Percentiles rank a stretch among this genome's conserved stretches.
These are phyloP conservation scores for Oryza rufipogon DNA, from an alignment of 176 grass and related monocot species.

Conservation along the genomic window DNA sequence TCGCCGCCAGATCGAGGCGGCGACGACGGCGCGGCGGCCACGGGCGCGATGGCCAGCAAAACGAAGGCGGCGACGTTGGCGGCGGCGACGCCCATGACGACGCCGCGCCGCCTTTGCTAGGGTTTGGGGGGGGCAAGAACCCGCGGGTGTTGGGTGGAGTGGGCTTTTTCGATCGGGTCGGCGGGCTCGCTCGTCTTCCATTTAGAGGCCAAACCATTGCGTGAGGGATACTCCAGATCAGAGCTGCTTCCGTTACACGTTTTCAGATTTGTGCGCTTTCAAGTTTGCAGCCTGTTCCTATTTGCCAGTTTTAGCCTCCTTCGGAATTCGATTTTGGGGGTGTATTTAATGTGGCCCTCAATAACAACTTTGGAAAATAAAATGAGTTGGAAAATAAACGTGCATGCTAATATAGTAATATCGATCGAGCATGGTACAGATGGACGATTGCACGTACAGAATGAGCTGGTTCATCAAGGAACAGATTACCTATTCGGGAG, in stretches of 20 bases:
- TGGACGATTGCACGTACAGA: background rate
- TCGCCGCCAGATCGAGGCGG: background rate
- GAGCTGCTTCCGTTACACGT: background rate
- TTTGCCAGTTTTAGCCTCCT: background rate
- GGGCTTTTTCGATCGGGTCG: slow-evolving; percentile 8
- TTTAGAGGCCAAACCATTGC: background rate
- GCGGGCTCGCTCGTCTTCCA: background rate
- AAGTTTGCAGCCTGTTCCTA: background rate
- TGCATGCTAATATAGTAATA: background rate
- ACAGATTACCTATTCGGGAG: no score
- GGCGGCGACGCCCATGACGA: slow-evolving; percentile 4
- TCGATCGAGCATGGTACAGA: background rate
- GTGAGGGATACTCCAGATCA: background rate
- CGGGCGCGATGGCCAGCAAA: background rate
- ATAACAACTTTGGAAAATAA: background rate
- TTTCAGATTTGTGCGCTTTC: background rate
- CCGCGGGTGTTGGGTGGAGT: background rate
- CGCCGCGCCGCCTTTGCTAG: slow-evolving; percentile 23
- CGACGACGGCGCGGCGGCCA: background rate
- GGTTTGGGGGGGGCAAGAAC: slow-evolving; percentile 14
- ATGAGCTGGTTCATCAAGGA: background rate
- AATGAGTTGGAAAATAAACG: background rate
- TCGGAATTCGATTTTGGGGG: background rate
- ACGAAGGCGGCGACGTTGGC: background rate
- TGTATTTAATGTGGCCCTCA: background rate